phyloP scores from a whole-genome alignment of 139 green algal species.

The Tetradesmus obliquus region DNA sequence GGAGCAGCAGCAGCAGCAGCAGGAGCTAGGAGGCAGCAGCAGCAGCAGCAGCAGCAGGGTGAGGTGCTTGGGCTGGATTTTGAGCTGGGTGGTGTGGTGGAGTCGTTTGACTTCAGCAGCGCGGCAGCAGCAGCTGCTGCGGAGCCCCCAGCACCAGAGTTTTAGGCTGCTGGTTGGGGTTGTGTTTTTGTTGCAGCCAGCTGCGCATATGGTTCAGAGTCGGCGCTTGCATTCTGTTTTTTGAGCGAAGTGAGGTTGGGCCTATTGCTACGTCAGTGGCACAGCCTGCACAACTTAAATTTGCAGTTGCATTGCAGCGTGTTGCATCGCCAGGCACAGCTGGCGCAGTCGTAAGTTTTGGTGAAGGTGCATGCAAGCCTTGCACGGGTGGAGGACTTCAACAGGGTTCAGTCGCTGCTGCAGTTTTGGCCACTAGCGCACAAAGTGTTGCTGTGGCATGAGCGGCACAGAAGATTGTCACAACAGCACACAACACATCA shows the following conservation, averaged over 20 bases:
- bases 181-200: not conserved
- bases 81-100: not conserved
- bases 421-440: not conserved
- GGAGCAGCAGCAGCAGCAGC: not conserved
- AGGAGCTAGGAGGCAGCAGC: not conserved
- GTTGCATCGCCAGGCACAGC: too few relatives aligned
- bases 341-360: too few relatives aligned
- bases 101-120: not conserved
- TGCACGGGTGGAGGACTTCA: not conserved
- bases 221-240: too few relatives aligned
- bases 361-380: too few relatives aligned
- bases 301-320: too few relatives aligned
- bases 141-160: not conserved
- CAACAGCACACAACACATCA: too few relatives aligned
- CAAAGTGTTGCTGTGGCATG: not conserved
- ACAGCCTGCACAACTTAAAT: too few relatives aligned
- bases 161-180: not conserved
- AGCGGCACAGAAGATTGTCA: not conserved
- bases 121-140: slow-evolving; percentile 27
- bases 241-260: too few relatives aligned
- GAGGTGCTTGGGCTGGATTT: not conserved
- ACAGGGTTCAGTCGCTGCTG: not conserved
- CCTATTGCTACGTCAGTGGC: too few relatives aligned
- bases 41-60: slow-evolving; percentile 37
- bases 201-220: too few relatives aligned